phyloP scores from a whole-genome alignment of 2,329 filamentous ascomycete species.

The Diaporthe humulicola region DNA sequence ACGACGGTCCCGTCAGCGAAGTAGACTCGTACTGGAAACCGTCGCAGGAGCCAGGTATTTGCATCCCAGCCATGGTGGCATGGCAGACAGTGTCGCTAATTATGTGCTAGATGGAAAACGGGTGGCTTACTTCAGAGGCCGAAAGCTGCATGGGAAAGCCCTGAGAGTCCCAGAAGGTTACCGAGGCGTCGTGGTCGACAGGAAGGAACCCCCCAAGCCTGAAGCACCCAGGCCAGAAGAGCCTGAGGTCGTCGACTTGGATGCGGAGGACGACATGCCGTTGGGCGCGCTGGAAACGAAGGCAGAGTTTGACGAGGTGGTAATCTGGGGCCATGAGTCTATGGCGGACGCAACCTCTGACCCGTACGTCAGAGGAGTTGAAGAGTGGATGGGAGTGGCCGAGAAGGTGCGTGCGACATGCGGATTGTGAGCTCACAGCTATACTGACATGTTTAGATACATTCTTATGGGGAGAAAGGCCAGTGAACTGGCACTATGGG shows the following conservation, averaged over 20 bases:
- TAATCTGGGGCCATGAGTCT: conserved; percentile 88
- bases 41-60: conserved; percentile 44
- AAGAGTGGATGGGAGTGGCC: conserved; percentile 85
- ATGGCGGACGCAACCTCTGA: conserved; percentile 73
- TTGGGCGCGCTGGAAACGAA: conserved; percentile 72
- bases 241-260: conserved; percentile 48
- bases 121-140: conserved; percentile 81
- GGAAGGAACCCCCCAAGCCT: conserved; percentile 54
- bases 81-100: conserved; percentile 32
- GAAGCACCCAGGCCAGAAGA: conserved; percentile 46
- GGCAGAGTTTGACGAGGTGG: conserved; percentile 78
- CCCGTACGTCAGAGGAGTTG: conserved; percentile 78
- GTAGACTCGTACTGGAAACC: conserved; percentile 80
- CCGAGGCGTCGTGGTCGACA: conserved; percentile 71
- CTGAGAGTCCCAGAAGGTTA: conserved; percentile 80
- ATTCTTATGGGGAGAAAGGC: conserved; percentile 34
- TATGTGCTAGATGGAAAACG: conserved; percentile 60
- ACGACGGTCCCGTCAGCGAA: conserved; percentile 78
- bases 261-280: conserved; percentile 60
- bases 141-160: conserved; percentile 78
- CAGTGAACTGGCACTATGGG: not conserved
- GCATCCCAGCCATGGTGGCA: not conserved
- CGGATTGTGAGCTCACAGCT: too few relatives aligned
- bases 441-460: conserved; percentile 36
- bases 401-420: conserved; percentile 50